Conservation (phyloP, 2,329 filamentous ascomycete species). For the Pseudogymnoascus sp. region DNA sequence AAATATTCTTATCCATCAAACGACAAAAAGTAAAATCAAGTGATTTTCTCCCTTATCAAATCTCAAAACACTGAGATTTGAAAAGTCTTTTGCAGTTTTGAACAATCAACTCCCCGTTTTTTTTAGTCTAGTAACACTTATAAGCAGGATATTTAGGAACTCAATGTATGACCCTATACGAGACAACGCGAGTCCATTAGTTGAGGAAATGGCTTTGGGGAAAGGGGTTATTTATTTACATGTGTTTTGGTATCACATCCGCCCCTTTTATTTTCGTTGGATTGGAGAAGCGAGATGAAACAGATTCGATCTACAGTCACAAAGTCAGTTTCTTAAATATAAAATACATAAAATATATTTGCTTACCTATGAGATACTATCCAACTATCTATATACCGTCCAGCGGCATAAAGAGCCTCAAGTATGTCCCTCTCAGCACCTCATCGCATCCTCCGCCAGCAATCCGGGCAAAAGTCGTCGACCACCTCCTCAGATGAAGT, state of each 20-base stretch:
- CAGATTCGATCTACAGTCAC: not conserved
- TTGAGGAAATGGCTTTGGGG: too few species aligned
- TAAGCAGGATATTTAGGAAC: not conserved
- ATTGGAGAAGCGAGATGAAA: not conserved
- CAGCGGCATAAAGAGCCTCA: not conserved
- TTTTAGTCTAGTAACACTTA: not conserved
- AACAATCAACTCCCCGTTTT: not conserved
- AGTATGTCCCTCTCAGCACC: too few species aligned
- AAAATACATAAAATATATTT: not conserved
- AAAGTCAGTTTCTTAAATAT: not conserved
- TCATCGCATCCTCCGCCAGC: not conserved
- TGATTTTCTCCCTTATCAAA: conserved; percentile 2
- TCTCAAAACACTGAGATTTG: not conserved
- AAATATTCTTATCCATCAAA: not conserved
- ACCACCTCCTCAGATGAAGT: not conserved
- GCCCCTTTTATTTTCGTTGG: not conserved
- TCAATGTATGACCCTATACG: not conserved
- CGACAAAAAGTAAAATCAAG: conserved; percentile 2
- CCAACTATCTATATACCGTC: not conserved
- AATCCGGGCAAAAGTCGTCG: not conserved
- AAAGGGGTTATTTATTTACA: not conserved
- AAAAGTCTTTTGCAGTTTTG: not conserved
- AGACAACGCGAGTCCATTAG: not conserved
- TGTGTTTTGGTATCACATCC: not conserved
- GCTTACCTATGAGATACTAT: not conserved